Percentiles rank a stretch among this genome's conserved stretches.
Conservation (phyloP, 148 eudicot species). For the Fagopyrum esculentum region DNA sequence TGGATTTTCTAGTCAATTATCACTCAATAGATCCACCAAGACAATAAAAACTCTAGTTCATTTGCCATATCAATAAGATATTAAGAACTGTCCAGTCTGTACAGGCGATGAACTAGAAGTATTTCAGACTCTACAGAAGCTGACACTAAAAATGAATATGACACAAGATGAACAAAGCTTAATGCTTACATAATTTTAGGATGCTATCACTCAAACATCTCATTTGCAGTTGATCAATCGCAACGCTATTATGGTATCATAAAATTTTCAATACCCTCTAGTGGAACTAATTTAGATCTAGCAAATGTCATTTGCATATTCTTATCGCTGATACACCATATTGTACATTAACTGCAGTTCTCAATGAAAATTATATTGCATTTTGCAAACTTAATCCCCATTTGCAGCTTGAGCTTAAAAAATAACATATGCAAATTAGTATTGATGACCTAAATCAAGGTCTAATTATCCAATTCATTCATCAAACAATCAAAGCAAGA, state of each 20-base stretch:
- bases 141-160: too few species aligned
- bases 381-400: not conserved
- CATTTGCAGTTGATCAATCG: not conserved
- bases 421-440: not conserved
- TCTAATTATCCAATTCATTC: not conserved
- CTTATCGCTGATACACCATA: not conserved
- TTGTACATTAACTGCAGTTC: not conserved
- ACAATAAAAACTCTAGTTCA: too few species aligned
- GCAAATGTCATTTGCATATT: not conserved
- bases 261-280: not conserved
- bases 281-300: not conserved
- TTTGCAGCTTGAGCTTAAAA: not conserved
- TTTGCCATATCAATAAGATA: too few species aligned
- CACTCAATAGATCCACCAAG: too few species aligned
- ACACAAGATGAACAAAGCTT: too few species aligned
- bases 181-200: not conserved
- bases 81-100: too few species aligned
- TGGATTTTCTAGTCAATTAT: too few species aligned
- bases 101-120: too few species aligned
- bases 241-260: not conserved
- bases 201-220: not conserved
- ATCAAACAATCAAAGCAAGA: not conserved
- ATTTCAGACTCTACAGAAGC: too few species aligned
- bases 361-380: not conserved
- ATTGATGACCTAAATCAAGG: not conserved